phyloP scores from a whole-genome alignment of 2,329 filamentous ascomycete genomes.

The Monilinia vaccinii-corymbosi region DNA sequence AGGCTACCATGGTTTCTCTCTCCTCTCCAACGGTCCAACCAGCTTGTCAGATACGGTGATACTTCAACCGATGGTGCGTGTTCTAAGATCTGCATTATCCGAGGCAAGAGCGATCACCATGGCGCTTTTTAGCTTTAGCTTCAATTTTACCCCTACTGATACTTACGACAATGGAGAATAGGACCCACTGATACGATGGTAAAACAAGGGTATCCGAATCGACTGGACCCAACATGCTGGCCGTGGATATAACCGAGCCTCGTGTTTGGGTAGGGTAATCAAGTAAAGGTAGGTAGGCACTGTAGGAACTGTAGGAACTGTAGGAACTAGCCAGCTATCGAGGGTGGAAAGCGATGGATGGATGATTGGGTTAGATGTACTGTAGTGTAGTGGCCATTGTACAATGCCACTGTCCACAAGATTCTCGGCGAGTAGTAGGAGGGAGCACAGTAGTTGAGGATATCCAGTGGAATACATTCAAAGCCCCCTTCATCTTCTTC shows the following conservation, averaged over 20 bases:
- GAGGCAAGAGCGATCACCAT: slow-evolving; percentile 25
- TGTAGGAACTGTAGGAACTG: background rate
- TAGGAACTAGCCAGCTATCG: background rate
- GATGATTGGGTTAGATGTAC: background rate
- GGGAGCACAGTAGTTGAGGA: background rate
- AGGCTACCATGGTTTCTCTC: slow-evolving; percentile 12
- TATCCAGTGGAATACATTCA: background rate
- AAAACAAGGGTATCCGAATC: slow-evolving; percentile 21
- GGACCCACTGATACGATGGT: slow-evolving; percentile 15
- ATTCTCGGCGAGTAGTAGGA: background rate
- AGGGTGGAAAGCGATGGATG: no score
- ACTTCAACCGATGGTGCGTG: slow-evolving; percentile 3
- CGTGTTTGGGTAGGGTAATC: slow-evolving; percentile 23
- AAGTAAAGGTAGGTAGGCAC: background rate
- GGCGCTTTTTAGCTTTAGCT: slow-evolving; percentile 22
- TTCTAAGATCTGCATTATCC: slow-evolving; percentile 24
- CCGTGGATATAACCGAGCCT: slow-evolving; percentile 14
- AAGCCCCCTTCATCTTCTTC: slow-evolving; percentile 3
- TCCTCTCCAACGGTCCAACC: background rate
- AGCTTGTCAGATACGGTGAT: slow-evolving; percentile 23
- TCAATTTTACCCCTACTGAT: slow-evolving; percentile 16
- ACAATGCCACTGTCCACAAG: background rate
- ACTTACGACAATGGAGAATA: slow-evolving; percentile 16
- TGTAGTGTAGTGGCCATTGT: background rate
- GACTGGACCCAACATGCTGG: slow-evolving; percentile 20